Evolutionary conservation across 1,284 basidiomycete species (phyloP), one percentile per base, ranked within the genome.

Genomic region (Ustilago xerochloae): DNA sequence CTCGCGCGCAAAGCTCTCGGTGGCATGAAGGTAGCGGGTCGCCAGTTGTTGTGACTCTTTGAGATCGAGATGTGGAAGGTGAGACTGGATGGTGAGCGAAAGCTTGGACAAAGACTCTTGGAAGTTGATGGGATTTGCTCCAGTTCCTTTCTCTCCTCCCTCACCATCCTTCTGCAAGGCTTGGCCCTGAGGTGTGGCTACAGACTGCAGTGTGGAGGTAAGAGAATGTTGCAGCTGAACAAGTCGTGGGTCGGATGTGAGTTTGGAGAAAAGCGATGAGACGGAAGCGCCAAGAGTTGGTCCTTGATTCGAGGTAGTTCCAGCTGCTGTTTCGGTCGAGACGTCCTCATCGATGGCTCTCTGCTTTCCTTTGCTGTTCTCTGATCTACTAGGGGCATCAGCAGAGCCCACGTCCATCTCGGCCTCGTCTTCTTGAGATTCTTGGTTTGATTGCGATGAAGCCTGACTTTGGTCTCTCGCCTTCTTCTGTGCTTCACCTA

Each of bases 1-100:
- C 49, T 81, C 78, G 24, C 59, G 56, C 10, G 78, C 77, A 51
- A 73, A 74, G 43, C 53, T 75, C 43, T 81, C 71, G 13, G 64
- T 69, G 8, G 70, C 77, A 20, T 67, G 65, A 49, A 69, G 52
- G 35, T 81, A 81, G n/a, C 62, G 58, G 13, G 59, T 65, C 2
- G 79, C 79, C 29, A 81, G 43, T 36, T 66, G 68, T 50, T 81
- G 77, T 15, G 77, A 76, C 52, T 78, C 65, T 36, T 70, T 65
- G 26, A 68, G 55, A 35, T 80, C 72, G 10, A 80, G 59, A 48
- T 80, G 72, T n/a, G 78, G 78, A 41, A 80, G 65, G 22, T 69
- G 63, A 20, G 68, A 61, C 35, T 80, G 78, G 30, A 80, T 65
- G 18, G 73, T 78, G 32, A 56, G 41, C 12, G 73, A 66, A 22